Evolutionary conservation across 2,329 filamentous ascomycete genomes (phyloP).

Genomic region (Monilinia aucupariae): DNA sequence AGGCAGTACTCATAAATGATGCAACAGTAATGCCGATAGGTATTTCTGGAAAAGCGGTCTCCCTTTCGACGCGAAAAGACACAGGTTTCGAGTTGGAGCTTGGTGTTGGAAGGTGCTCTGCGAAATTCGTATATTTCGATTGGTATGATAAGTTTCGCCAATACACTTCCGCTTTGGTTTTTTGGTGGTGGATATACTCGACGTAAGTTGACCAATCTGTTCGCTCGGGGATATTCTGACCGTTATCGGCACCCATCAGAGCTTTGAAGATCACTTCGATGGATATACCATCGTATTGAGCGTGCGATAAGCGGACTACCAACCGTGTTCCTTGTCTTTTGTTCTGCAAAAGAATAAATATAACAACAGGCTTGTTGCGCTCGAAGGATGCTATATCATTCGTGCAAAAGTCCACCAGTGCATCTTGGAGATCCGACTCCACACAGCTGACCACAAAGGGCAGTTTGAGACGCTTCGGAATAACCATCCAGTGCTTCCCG

Average conservation of each 20-base stretch:
- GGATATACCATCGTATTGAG: background rate
- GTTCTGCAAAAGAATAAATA: background rate
- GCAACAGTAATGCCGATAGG: conserved; percentile 37
- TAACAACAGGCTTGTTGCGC: background rate
- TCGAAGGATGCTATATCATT: background rate
- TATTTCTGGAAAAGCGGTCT: background rate
- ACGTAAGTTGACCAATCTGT: background rate
- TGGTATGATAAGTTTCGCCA: background rate
- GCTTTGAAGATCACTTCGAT: background rate
- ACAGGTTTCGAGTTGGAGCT: background rate
- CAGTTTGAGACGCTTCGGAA: too few species aligned
- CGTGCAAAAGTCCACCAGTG: background rate
- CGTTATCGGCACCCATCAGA: background rate
- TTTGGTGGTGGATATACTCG: background rate
- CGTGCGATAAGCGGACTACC: background rate
- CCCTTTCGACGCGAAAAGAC: background rate
- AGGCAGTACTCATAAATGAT: conserved; percentile 40
- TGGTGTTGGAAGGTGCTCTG: background rate
- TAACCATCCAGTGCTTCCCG: too few species aligned
- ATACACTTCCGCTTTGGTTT: background rate
- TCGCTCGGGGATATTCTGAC: background rate
- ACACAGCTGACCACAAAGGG: background rate
- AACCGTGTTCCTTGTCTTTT: background rate
- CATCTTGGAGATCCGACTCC: background rate
- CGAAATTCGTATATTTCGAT: background rate